Conservation (phyloP, 495 filamentous ascomycete species). For the Lindgomyces ingoldianus region DNA sequence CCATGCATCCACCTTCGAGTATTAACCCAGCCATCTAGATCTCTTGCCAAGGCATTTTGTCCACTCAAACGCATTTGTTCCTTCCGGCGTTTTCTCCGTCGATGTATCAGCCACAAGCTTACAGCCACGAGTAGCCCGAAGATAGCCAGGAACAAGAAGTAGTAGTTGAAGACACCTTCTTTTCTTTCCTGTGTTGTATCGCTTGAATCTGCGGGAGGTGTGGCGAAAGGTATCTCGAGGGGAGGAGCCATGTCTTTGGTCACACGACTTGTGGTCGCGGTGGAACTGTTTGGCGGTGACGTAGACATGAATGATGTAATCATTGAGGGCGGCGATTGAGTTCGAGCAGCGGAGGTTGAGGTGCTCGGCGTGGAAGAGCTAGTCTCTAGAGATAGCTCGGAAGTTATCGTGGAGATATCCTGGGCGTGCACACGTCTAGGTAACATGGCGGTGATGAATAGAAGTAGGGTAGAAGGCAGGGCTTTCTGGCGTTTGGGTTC, state of each 20-base stretch:
- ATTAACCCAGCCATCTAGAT: constrained; percentile 43
- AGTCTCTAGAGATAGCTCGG: not conserved
- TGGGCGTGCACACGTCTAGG: constrained; percentile 9
- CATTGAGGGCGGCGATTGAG: not conserved
- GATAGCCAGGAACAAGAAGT: constrained; percentile 48
- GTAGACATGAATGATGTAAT: constrained; percentile 20
- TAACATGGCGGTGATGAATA: constrained; percentile 15
- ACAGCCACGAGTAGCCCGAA: constrained; percentile 38
- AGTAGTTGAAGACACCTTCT: constrained; percentile 43
- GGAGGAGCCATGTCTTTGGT: constrained; percentile 4
- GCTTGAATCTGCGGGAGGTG: not conserved
- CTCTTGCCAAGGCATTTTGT: constrained; percentile 42
- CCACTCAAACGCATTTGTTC: constrained; percentile 31
- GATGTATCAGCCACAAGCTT: constrained; percentile 37
- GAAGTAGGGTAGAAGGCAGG: constrained; percentile 4
- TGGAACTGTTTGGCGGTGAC: not conserved
- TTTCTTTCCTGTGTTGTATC: not conserved
- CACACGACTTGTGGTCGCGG: not conserved
- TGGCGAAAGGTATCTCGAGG: constrained; percentile 6
- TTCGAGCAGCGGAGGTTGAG: constrained; percentile 5
- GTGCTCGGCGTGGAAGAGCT: constrained; percentile 7
- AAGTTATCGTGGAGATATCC: not conserved
- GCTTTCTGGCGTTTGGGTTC: not conserved
- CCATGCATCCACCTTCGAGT: constrained; percentile 41
- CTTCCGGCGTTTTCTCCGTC: constrained; percentile 36